Evolutionary conservation across 2,329 filamentous ascomycete species (phyloP).

Genomic region (Pezicula neosporulosa): DNA sequence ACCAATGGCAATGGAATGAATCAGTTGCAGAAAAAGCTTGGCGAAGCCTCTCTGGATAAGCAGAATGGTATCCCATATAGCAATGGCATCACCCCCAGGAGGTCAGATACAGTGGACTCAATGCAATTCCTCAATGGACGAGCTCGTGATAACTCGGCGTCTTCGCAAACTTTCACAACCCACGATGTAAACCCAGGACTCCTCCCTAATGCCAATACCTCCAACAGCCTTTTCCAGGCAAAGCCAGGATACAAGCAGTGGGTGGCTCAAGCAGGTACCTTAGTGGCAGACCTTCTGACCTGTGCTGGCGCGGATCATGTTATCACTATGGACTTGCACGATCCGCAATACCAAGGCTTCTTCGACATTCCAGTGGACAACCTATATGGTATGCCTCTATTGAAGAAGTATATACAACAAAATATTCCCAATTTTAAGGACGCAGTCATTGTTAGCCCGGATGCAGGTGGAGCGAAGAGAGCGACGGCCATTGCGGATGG

Average conservation of each 20-base stretch:
- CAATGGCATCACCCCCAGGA: slow-evolving; percentile 32
- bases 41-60: slow-evolving; percentile 61
- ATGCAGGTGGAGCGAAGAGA: slow-evolving; percentile 94
- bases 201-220: slow-evolving; percentile 41
- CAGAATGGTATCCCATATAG: slow-evolving; percentile 39
- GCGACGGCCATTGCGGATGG: slow-evolving; percentile 93
- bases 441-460: slow-evolving; percentile 90
- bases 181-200: slow-evolving; percentile 61
- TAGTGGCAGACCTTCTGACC: slow-evolving; percentile 90
- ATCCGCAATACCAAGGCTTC: slow-evolving; percentile 97
- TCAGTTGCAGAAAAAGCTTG: slow-evolving; percentile 68
- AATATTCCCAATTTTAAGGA: slow-evolving; percentile 76
- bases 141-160: slow-evolving; percentile 17
- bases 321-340: slow-evolving; percentile 96
- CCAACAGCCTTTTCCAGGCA: slow-evolving; percentile 64
- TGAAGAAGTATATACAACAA: slow-evolving; percentile 70
- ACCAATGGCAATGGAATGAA: slow-evolving; percentile 63
- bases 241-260: slow-evolving; percentile 97
- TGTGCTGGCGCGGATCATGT: slow-evolving; percentile 95
- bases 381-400: slow-evolving; percentile 77
- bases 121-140: slow-evolving; percentile 27
- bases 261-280: slow-evolving; percentile 94
- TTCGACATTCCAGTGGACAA: slow-evolving; percentile 99
- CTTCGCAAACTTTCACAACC: slow-evolving; percentile 44
- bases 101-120: slow-evolving; percentile 37